Evolutionary conservation across 2,329 filamentous ascomycete species (phyloP).

Genomic region (Penicillium thymicola): DNA sequence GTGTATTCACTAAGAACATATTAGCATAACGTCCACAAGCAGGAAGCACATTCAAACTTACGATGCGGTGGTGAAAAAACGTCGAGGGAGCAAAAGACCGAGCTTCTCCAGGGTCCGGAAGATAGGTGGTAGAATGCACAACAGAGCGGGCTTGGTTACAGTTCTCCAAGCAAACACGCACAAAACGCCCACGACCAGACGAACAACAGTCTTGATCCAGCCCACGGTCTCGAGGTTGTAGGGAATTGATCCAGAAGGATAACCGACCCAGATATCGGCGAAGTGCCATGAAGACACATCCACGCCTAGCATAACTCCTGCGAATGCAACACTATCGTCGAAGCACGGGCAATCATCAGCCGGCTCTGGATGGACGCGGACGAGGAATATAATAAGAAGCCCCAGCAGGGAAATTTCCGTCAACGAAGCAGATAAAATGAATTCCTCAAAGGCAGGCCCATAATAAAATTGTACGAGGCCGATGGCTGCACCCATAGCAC

Average conservation of each 20-base stretch:
- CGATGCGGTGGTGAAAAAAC: conserved; percentile 88
- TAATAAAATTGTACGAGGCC: conserved; percentile 55
- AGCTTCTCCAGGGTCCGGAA: conserved; percentile 81
- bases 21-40: conserved; percentile 12
- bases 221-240: conserved; percentile 67
- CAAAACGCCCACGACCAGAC: conserved; percentile 75
- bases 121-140: conserved; percentile 74
- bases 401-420: conserved; percentile 62
- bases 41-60: conserved; percentile 34
- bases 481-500: conserved; percentile 67
- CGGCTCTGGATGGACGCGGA: conserved; percentile 90
- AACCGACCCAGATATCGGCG: conserved; percentile 53
- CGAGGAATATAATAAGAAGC: conserved; percentile 67
- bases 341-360: conserved; percentile 97
- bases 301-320: conserved; percentile 81
- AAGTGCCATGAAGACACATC: conserved; percentile 84
- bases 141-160: conserved; percentile 77
- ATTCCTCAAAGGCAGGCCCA: conserved; percentile 63
- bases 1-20: conserved; percentile 64
- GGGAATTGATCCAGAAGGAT: conserved; percentile 58
- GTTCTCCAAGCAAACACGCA: conserved; percentile 89
- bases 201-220: conserved; percentile 58
- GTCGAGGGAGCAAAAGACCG: conserved; percentile 75
- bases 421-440: conserved; percentile 64
- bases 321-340: conserved; percentile 91